Conservation (phyloP, 495 filamentous ascomycete genomes). For the Monascus purpureus region DNA sequence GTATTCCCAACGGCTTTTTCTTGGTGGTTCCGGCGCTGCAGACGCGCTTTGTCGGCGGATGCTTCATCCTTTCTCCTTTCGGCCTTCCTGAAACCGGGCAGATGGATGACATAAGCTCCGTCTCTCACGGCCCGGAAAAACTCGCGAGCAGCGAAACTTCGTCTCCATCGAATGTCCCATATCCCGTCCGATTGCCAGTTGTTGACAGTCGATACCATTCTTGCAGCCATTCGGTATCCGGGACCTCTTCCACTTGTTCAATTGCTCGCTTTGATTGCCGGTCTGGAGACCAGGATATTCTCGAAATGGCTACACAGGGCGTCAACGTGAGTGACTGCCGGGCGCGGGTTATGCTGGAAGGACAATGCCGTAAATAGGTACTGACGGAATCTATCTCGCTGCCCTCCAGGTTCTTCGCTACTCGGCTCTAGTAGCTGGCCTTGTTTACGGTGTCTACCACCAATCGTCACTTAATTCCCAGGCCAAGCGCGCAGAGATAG, state of each 20-base stretch:
- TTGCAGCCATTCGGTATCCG: slow-evolving; percentile 21
- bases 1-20: not conserved
- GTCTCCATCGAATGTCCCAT: slow-evolving; percentile 17
- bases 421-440: slow-evolving; percentile 70
- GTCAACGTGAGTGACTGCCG: slow-evolving; percentile 32
- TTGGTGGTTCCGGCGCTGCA: not conserved
- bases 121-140: slow-evolving; percentile 36
- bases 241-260: slow-evolving; percentile 9
- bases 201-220: slow-evolving; percentile 29
- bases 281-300: slow-evolving; percentile 14
- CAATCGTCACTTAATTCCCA: slow-evolving; percentile 58
- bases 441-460: slow-evolving; percentile 87
- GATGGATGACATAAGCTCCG: slow-evolving; percentile 32
- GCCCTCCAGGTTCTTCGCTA: slow-evolving; percentile 87
- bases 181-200: slow-evolving; percentile 19
- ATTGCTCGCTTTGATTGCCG: slow-evolving; percentile 11
- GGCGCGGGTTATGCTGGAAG: too few species aligned
- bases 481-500: slow-evolving; percentile 48
- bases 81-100: slow-evolving; percentile 1
- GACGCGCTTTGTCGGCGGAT: not conserved
- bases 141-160: slow-evolving; percentile 36
- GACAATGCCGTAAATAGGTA: too few species aligned
- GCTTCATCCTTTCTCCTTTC: not conserved
- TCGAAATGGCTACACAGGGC: slow-evolving; percentile 35
- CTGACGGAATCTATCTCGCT: too few species aligned